Evolutionary conservation across 2,329 filamentous ascomycete genomes (phyloP).

Genomic region (Exophiala sp.): DNA sequence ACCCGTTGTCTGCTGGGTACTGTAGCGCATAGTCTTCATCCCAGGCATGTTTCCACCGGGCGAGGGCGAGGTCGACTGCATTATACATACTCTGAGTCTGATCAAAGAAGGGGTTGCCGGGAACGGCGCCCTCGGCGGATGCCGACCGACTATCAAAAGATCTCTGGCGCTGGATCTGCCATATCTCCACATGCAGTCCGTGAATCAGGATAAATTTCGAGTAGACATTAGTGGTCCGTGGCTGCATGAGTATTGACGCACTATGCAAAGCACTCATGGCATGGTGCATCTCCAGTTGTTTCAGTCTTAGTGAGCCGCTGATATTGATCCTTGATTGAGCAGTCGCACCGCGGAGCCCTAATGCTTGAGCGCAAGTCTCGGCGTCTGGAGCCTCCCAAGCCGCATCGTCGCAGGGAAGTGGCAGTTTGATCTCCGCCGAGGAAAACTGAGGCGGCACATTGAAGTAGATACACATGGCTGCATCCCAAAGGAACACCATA

Average conservation of each 20-base stretch:
- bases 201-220: conserved; percentile 71
- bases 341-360: conserved; percentile 57
- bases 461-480: conserved; percentile 64
- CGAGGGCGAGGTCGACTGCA: conserved; percentile 50
- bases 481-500: conserved; percentile 59
- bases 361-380: conserved; percentile 57
- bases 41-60: conserved; percentile 68
- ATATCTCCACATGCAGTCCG: conserved; percentile 59
- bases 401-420: conserved; percentile 66
- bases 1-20: conserved; percentile 48
- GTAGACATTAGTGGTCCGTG: conserved; percentile 63
- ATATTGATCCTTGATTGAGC: conserved; percentile 52
- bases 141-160: conserved; percentile 26
- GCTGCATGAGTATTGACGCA: conserved; percentile 53
- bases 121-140: conserved; percentile 38
- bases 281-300: conserved; percentile 59
- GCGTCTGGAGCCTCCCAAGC: conserved; percentile 62
- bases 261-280: conserved; percentile 58
- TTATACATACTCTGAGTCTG: conserved; percentile 47
- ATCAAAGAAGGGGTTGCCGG: conserved; percentile 25
- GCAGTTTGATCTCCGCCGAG: conserved; percentile 57
- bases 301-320: conserved; percentile 57
- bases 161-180: conserved; percentile 45
- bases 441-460: conserved; percentile 61
- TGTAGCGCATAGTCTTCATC: conserved; percentile 63